These are phyloP conservation scores for Aspergillus flavus DNA, from an alignment of 2,329 filamentous ascomycete species.

Conservation along the genomic window DNA sequence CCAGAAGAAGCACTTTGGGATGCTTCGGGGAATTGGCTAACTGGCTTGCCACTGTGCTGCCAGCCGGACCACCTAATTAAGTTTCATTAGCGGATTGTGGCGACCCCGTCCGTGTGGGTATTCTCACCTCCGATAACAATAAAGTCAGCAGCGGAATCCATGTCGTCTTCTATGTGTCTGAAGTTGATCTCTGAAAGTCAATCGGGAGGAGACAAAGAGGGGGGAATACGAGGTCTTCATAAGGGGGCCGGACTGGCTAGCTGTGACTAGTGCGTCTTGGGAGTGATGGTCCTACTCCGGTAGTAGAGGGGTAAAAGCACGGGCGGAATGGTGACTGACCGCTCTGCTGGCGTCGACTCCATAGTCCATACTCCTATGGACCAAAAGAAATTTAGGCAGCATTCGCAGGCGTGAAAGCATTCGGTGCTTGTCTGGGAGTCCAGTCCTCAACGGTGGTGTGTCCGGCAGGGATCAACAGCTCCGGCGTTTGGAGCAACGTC, in stretches of 20 bases:
- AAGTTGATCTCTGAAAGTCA: not conserved
- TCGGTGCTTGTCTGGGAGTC: not conserved
- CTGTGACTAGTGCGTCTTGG: not conserved
- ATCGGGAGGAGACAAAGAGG: not conserved
- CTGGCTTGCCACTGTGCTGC: constrained; percentile 57
- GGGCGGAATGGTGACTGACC: not conserved
- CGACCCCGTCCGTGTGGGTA: too few species aligned
- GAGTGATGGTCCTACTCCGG: not conserved
- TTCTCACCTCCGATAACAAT: constrained; percentile 2
- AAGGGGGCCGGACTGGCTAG: not conserved
- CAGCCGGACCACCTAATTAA: constrained; percentile 59
- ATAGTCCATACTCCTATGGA: too few species aligned
- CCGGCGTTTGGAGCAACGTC: not conserved
- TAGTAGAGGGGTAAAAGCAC: not conserved
- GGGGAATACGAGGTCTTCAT: not conserved
- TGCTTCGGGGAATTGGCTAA: constrained; percentile 52
- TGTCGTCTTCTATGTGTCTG: not conserved
- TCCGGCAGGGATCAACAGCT: not conserved
- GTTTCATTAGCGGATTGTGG: too few species aligned
- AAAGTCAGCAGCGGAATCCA: not conserved
- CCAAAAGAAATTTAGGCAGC: too few species aligned
- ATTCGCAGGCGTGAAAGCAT: not conserved
- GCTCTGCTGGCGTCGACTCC: not conserved
- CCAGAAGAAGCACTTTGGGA: constrained; percentile 62
- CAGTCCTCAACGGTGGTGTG: not conserved